A percentile compares a stretch with the other conserved stretches of the same genome.
phyloP scores from a whole-genome alignment of 176 grass and related monocot species.

The Triticum urartu region DNA sequence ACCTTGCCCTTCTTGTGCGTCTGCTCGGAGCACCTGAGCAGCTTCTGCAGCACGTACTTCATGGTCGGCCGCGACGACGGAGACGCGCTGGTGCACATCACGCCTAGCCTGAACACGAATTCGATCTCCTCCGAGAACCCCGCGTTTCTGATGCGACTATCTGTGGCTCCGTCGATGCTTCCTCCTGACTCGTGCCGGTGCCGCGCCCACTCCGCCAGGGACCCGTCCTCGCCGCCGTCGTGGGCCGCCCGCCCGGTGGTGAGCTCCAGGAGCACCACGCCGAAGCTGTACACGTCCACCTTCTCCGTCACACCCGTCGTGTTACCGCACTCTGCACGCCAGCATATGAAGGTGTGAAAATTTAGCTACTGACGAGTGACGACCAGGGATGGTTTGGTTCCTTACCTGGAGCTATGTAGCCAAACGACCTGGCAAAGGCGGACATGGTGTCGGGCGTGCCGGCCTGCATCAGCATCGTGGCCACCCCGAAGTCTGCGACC shows the following conservation, averaged over 20 bases:
- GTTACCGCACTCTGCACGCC: constrained; percentile 53
- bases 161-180: constrained; percentile 34
- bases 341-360: background rate
- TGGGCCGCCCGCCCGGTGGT: constrained; percentile 60
- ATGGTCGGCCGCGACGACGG: constrained; percentile 65
- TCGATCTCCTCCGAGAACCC: constrained; percentile 46
- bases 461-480: constrained; percentile 57
- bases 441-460: constrained; percentile 53
- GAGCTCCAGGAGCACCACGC: constrained; percentile 85
- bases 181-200: constrained; percentile 28
- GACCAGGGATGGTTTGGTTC: background rate
- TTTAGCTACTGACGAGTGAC: no score
- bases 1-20: constrained; percentile 16
- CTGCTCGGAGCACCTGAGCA: constrained; percentile 52
- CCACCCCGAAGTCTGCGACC: constrained; percentile 77
- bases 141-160: constrained; percentile 41
- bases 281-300: constrained; percentile 88
- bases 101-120: constrained; percentile 61
- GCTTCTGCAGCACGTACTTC: constrained; percentile 59
- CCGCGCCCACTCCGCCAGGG: constrained; percentile 63
- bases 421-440: constrained; percentile 63
- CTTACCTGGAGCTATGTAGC: constrained; percentile 92
- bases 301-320: constrained; percentile 68
- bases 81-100: constrained; percentile 55
- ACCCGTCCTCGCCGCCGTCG: constrained; percentile 53